Conservation (phyloP, 2,329 filamentous ascomycete genomes). For the Curvularia lunata region DNA sequence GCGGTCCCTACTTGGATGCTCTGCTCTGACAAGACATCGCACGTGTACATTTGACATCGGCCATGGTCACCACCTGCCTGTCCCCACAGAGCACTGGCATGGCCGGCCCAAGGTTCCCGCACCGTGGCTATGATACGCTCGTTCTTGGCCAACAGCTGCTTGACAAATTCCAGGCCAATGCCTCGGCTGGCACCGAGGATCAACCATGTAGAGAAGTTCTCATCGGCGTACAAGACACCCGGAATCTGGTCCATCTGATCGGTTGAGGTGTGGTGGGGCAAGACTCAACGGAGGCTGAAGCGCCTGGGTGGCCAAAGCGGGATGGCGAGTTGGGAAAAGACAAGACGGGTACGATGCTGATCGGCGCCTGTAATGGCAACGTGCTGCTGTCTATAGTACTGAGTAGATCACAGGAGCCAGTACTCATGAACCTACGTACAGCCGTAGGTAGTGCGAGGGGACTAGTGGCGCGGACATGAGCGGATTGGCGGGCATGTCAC, state of each 20-base stretch:
- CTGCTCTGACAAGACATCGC: slow-evolving; percentile 60
- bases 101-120: slow-evolving; percentile 50
- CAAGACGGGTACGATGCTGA: slow-evolving; percentile 3
- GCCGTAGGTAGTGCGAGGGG: slow-evolving; percentile 4
- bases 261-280: slow-evolving; percentile 22
- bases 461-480: slow-evolving; percentile 11
- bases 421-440: slow-evolving; percentile 11
- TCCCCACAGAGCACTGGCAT: slow-evolving; percentile 52
- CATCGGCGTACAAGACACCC: slow-evolving; percentile 50
- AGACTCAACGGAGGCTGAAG: slow-evolving; percentile 11
- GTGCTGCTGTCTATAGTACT: slow-evolving; percentile 11
- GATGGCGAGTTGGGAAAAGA: slow-evolving; percentile 1
- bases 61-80: slow-evolving; percentile 54
- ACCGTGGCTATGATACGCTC: slow-evolving; percentile 61
- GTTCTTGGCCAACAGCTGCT: slow-evolving; percentile 56
- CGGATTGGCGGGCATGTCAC: slow-evolving; percentile 20
- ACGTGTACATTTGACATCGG: slow-evolving; percentile 56
- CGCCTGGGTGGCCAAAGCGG: slow-evolving; percentile 4
- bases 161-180: slow-evolving; percentile 61
- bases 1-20: slow-evolving; percentile 55
- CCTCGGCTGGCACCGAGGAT: slow-evolving; percentile 57
- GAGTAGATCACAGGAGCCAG: slow-evolving; percentile 14
- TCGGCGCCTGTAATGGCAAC: slow-evolving; percentile 10
- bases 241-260: slow-evolving; percentile 52
- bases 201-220: slow-evolving; percentile 54